Evolutionary conservation across 75 land plant species (phyloP), one percentile per base, ranked within the genome.

Genomic region (Ceratopteris richardii): DNA sequence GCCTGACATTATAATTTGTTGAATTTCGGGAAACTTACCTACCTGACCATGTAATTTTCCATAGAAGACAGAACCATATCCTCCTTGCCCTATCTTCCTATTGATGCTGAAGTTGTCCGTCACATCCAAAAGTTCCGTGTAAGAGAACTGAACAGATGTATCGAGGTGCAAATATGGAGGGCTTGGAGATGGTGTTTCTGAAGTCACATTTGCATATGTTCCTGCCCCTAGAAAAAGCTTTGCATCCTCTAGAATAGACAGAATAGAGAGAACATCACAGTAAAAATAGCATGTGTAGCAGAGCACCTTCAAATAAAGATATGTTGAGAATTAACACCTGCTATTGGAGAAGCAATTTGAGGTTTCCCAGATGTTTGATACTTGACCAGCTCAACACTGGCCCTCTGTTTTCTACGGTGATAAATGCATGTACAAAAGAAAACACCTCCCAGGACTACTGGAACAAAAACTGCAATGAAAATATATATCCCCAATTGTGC

Each of bases 1-100:
- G 2, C n/a, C 50, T n/a, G n/a, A n/a, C n/a, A n/a, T n/a, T 2
- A 2, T 31, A 13, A 57, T 57, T 29, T 22, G 18, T 20, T 57
- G 20, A 36, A 18, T 57, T 14, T 2, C 7, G 5, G 18, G 4
- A 57, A 23, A 28, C 33, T 33, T 23, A 76, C 77, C 33, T 22
- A 92, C 98, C 91, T 90, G 97, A 36, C 91, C 98, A 62, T 91
- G 78, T 18, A 94, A 65, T 65, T 86, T 85, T 7, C 81, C 96
- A 81, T 86, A 94, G 51, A 75, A 94, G 52, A 94, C 96, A 61
- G 85, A 65, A 24, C 95, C 98, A 77, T 77, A 94, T 3, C 96
- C 98, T 61, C 98, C 98, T 79, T 81, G 54, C 25, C 98, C 98
- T 72, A 94, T 86, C 68, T 86, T 94, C 31, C 86, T 81, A 33